These are phyloP conservation scores for Saitozyma sp. DNA, from an alignment of 768 basidiomycete species.

Conservation along the genomic window DNA sequence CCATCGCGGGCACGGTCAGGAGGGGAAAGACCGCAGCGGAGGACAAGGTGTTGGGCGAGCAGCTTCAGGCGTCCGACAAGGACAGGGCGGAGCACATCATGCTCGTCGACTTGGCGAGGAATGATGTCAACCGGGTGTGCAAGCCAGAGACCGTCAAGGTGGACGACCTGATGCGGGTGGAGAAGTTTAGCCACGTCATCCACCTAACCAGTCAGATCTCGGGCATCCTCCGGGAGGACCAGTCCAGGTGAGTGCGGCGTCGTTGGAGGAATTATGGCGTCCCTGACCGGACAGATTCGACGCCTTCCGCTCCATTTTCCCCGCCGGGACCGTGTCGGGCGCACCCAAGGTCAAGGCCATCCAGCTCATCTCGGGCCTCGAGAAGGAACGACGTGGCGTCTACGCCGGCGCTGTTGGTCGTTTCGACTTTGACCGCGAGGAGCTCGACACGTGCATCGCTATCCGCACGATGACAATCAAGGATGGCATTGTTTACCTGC, in stretches of 20 bases:
- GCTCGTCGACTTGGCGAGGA: slow-evolving; percentile 95
- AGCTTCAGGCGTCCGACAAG: slow-evolving; percentile 80
- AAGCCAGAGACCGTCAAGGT: slow-evolving; percentile 92
- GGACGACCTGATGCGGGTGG: slow-evolving; percentile 86
- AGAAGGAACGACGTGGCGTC: slow-evolving; percentile 84
- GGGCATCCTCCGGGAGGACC: slow-evolving; percentile 74
- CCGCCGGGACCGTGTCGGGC: slow-evolving; percentile 96
- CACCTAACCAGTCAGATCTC: slow-evolving; percentile 95
- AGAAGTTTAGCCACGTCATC: slow-evolving; percentile 97
- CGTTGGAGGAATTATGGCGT: neutral
- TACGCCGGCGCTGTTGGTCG: slow-evolving; percentile 98
- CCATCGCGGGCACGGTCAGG: slow-evolving; percentile 91
- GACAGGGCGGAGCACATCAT: slow-evolving; percentile 98
- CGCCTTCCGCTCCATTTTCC: slow-evolving; percentile 98
- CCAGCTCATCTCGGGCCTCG: slow-evolving; percentile 81
- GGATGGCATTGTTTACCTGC: slow-evolving; percentile 78
- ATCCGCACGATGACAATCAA: slow-evolving; percentile 98
- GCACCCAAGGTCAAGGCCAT: slow-evolving; percentile 99
- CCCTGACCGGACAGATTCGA: slow-evolving; percentile 67
- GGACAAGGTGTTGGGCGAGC: slow-evolving; percentile 75
- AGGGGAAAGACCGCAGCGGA: slow-evolving; percentile 84
- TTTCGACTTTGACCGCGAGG: slow-evolving; percentile 82
- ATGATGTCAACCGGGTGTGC: slow-evolving; percentile 98
- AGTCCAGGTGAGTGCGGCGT: slow-evolving; percentile 65
- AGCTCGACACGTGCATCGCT: slow-evolving; percentile 98